Conservation (phyloP, 768 basidiomycete genomes). For the Agrocybe chaxingu region DNA sequence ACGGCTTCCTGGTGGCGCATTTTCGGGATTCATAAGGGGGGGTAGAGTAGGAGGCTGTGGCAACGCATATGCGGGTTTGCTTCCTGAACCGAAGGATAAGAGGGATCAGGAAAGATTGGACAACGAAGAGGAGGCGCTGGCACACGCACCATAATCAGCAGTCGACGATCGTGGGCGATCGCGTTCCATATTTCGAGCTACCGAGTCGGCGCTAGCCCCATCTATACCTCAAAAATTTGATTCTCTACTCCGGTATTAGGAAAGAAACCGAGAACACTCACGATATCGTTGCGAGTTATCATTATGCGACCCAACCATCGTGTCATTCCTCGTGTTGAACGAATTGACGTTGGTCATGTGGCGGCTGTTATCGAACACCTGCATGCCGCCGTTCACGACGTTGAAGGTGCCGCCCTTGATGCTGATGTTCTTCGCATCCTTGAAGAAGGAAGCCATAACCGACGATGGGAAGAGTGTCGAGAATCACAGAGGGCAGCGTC, state of each 20-base stretch:
- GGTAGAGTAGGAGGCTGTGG: slow-evolving; percentile 3
- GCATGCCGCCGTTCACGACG: slow-evolving; percentile 5
- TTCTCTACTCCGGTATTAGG: too few relatives aligned
- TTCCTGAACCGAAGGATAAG: not conserved
- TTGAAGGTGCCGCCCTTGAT: slow-evolving; percentile 16
- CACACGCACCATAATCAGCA: not conserved
- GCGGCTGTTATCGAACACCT: slow-evolving; percentile 10
- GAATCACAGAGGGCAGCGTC: too few relatives aligned
- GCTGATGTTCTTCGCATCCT: slow-evolving; percentile 5
- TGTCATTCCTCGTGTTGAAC: slow-evolving; percentile 7
- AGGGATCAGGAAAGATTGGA: too few relatives aligned
- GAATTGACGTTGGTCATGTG: slow-evolving; percentile 13
- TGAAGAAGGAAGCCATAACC: slow-evolving; percentile 10
- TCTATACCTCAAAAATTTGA: not conserved
- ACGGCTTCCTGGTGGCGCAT: not conserved
- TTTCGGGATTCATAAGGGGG: not conserved
- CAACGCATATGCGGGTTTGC: not conserved
- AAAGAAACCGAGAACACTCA: not conserved
- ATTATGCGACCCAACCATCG: slow-evolving; percentile 2
- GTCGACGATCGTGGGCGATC: not conserved
- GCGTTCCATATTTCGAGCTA: too few relatives aligned
- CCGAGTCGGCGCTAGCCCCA: not conserved
- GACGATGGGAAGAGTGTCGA: too few relatives aligned
- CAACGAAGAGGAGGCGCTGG: not conserved
- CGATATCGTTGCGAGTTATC: slow-evolving; percentile 1